phyloP scores from a whole-genome alignment of 2,329 filamentous ascomycete genomes.

The Tothia fuscella region DNA sequence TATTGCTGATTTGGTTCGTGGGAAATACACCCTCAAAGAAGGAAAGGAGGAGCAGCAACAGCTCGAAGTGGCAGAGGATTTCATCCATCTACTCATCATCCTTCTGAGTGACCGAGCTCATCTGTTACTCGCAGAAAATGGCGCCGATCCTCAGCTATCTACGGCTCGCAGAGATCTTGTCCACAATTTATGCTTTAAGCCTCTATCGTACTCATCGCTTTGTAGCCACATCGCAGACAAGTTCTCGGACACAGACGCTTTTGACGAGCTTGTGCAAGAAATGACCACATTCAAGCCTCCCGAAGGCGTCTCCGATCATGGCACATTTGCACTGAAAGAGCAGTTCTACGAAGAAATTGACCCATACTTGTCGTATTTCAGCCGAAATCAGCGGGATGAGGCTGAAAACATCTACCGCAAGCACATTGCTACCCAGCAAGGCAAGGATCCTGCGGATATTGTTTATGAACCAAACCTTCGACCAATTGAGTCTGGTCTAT shows the following conservation, averaged over 20 bases:
- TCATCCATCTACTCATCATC: slow-evolving; percentile 86
- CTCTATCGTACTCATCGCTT: slow-evolving; percentile 87
- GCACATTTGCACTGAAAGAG: slow-evolving; percentile 83
- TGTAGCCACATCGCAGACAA: slow-evolving; percentile 77
- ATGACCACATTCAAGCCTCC: slow-evolving; percentile 84
- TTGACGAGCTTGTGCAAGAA: slow-evolving; percentile 70
- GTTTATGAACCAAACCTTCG: slow-evolving; percentile 83
- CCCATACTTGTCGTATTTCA: slow-evolving; percentile 92
- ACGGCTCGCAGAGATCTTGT: slow-evolving; percentile 80
- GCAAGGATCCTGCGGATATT: slow-evolving; percentile 67
- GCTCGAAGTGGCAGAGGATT: slow-evolving; percentile 88
- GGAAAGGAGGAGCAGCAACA: slow-evolving; percentile 80
- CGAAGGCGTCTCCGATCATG: slow-evolving; percentile 82
- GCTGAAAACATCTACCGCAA: slow-evolving; percentile 81
- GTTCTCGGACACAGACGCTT: slow-evolving; percentile 78
- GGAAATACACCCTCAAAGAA: slow-evolving; percentile 60
- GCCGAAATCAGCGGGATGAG: slow-evolving; percentile 92
- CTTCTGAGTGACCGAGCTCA: slow-evolving; percentile 80
- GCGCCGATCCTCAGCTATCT: slow-evolving; percentile 51
- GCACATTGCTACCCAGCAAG: slow-evolving; percentile 76
- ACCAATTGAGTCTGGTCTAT: slow-evolving; percentile 64
- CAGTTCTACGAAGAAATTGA: slow-evolving; percentile 82
- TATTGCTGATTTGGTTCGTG: slow-evolving; percentile 76
- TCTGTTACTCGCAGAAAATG: slow-evolving; percentile 56
- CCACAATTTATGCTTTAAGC: slow-evolving; percentile 92